phyloP scores from a whole-genome alignment of 805 yeast species.

The Ogataea ganodermae region DNA sequence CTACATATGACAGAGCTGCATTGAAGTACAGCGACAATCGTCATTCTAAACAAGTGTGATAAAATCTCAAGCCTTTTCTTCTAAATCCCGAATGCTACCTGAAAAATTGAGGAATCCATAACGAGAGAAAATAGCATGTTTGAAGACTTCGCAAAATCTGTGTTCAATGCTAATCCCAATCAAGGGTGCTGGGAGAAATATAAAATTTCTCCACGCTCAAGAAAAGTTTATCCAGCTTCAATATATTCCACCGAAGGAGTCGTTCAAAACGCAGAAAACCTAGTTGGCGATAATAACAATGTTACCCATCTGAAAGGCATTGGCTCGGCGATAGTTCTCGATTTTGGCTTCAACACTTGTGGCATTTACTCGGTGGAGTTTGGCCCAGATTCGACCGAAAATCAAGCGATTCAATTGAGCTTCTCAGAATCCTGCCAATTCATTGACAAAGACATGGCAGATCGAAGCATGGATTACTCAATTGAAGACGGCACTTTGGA shows the following conservation, averaged over 20 bases:
- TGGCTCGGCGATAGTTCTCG: not conserved
- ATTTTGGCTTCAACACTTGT: slow-evolving; percentile 6
- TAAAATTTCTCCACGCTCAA: slow-evolving; percentile 1
- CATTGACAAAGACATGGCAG: slow-evolving; percentile 4
- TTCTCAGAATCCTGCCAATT: slow-evolving; percentile 5
- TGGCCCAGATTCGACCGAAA: not conserved
- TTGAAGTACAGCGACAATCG: no score
- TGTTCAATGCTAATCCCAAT: slow-evolving; percentile 2
- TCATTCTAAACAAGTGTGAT: no score
- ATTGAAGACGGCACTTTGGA: slow-evolving; percentile 6
- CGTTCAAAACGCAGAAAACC: not conserved
- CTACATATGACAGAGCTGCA: no score
- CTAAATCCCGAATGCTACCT: no score
- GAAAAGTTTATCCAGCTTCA: slow-evolving; percentile 3
- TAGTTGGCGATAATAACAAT: slow-evolving; percentile 3
- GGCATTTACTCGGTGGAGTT: slow-evolving; percentile 4
- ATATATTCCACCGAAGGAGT: slow-evolving; percentile 5
- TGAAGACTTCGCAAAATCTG: slow-evolving; percentile 2
- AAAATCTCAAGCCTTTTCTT: no score
- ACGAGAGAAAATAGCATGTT: not conserved
- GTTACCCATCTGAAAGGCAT: not conserved
- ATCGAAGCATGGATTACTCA: slow-evolving; percentile 2
- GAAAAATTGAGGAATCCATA: not conserved
- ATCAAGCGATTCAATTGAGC: slow-evolving; percentile 1
- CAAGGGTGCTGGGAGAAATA: slow-evolving; percentile 3